phyloP scores from a whole-genome alignment of 2,329 filamentous ascomycete species.

The Emergomyces africanus region DNA sequence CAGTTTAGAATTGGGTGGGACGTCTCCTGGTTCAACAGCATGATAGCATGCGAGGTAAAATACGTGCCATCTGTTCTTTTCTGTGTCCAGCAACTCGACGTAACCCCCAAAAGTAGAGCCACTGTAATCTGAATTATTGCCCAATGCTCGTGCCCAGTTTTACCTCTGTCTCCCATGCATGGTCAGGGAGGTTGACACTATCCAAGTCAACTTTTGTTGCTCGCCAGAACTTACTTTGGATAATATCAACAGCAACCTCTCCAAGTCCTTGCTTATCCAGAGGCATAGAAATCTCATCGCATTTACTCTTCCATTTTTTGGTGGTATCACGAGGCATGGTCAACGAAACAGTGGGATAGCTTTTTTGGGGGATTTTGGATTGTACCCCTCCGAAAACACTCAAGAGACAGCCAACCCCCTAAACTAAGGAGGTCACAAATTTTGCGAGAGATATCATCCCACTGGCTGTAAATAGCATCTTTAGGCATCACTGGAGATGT shows the following conservation, averaged over 20 bases:
- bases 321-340: neutral
- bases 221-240: neutral
- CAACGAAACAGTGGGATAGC: slow-evolving; percentile 6
- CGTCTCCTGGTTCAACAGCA: neutral
- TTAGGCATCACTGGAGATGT: neutral
- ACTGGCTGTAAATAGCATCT: slow-evolving; percentile 2
- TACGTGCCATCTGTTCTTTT: neutral
- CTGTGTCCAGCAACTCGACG: neutral
- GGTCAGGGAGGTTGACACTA: neutral
- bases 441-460: neutral
- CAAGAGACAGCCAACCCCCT: neutral
- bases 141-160: neutral
- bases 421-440: neutral
- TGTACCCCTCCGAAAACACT: neutral
- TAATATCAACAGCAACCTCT: neutral
- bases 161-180: neutral
- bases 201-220: neutral
- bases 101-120: neutral
- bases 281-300: neutral
- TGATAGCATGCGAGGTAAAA: neutral
- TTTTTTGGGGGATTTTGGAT: neutral
- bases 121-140: neutral
- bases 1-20: neutral
- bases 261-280: neutral
- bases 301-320: neutral